Conservation (phyloP, 805 yeast species). For the Suhomyces sp. region DNA sequence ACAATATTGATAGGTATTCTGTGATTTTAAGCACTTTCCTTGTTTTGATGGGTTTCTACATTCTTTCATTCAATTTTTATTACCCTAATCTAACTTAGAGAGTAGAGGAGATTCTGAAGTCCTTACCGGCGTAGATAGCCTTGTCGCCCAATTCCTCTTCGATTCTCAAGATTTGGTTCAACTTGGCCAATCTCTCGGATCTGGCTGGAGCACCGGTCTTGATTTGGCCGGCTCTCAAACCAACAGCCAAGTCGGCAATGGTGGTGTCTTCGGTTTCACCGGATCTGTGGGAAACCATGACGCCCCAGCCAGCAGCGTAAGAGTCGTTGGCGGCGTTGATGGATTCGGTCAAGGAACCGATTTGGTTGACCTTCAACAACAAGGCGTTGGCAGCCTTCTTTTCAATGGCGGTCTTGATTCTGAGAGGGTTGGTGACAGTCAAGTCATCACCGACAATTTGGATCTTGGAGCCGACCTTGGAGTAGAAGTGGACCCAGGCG, state of each 20-base stretch:
- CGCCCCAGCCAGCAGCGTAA: slow-evolving; percentile 97
- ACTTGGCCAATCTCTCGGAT: slow-evolving; percentile 99
- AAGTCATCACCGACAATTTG: slow-evolving; percentile 98
- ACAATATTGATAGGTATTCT: no score
- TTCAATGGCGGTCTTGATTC: slow-evolving; percentile 94
- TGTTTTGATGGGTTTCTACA: no score
- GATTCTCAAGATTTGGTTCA: slow-evolving; percentile 96
- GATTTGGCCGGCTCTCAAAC: slow-evolving; percentile 97
- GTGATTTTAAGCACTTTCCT: no score
- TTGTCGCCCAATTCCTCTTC: slow-evolving; percentile 98
- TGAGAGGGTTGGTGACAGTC: slow-evolving; percentile 96
- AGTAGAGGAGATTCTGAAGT: slow-evolving; percentile 64
- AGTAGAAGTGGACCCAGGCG: slow-evolving; percentile 88
- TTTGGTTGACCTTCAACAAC: slow-evolving; percentile 97
- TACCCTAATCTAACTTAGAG: slow-evolving; percentile 19
- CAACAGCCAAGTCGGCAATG: slow-evolving; percentile 97
- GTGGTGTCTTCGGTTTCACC: slow-evolving; percentile 99
- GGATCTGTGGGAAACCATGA: slow-evolving; percentile 99
- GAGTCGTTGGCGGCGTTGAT: slow-evolving; percentile 96
- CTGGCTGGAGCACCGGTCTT: slow-evolving; percentile 99
- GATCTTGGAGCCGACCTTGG: slow-evolving; percentile 59
- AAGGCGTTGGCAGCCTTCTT: slow-evolving; percentile 94
- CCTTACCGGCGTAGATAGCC: slow-evolving; percentile 91
- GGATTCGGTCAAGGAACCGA: slow-evolving; percentile 94
- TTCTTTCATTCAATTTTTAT: no score